phyloP scores from a whole-genome alignment of 2,329 filamentous ascomycete species.

The Ophiosphaerella korrae region DNA sequence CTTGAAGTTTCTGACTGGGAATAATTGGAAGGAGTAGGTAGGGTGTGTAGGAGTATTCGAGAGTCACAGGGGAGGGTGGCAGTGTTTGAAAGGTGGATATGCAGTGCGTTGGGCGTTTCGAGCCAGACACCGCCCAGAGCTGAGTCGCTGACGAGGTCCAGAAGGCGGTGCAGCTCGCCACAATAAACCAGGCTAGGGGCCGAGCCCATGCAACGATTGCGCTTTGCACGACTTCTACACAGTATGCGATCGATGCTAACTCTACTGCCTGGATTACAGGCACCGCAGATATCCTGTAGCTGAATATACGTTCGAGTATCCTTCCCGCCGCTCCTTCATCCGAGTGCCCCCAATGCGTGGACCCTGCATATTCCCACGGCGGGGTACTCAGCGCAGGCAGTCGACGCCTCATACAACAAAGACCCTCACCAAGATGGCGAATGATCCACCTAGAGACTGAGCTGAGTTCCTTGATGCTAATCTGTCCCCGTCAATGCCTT shows the following conservation, averaged over 20 bases:
- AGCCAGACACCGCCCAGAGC: constrained; percentile 22
- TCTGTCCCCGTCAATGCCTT: constrained; percentile 8
- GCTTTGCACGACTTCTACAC: neutral
- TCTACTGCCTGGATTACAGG: too few relatives aligned
- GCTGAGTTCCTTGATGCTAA: neutral
- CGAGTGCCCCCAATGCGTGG: constrained; percentile 5
- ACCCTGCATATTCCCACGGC: constrained; percentile 33
- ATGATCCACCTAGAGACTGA: neutral
- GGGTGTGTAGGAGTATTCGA: constrained; percentile 7
- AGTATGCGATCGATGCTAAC: too few relatives aligned
- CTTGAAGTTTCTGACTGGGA: neutral
- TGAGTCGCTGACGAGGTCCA: constrained; percentile 22
- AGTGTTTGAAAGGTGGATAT: constrained; percentile 24
- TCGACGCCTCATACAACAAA: neutral
- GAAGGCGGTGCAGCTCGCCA: constrained; percentile 21
- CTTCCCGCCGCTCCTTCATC: neutral
- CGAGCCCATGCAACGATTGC: neutral
- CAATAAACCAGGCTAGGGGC: neutral
- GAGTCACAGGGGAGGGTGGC: constrained; percentile 10
- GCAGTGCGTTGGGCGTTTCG: constrained; percentile 31
- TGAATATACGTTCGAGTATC: too few relatives aligned
- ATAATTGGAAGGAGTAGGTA: neutral
- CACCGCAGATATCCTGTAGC: too few relatives aligned
- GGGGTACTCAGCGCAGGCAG: constrained; percentile 3
- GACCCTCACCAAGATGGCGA: neutral